These are phyloP conservation scores for Cytidiella melzeri DNA, from an alignment of 768 basidiomycete genomes.

Conservation along the genomic window DNA sequence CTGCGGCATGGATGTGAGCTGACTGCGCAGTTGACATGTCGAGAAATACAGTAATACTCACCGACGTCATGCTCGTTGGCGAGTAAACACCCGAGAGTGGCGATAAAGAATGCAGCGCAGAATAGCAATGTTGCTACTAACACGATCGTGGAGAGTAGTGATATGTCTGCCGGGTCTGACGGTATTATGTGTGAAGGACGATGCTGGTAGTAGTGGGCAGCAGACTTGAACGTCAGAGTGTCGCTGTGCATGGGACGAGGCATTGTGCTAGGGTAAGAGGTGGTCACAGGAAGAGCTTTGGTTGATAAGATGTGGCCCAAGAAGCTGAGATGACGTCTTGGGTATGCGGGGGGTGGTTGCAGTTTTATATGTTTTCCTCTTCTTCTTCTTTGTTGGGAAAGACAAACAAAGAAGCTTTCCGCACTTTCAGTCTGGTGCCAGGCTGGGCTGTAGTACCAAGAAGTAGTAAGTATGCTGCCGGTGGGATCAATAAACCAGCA, in stretches of 20 bases:
- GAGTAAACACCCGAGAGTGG: slow-evolving; percentile 17
- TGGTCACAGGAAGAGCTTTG: background rate
- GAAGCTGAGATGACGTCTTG: no score
- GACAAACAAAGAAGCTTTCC: slow-evolving; percentile 14
- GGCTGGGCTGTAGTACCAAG: background rate
- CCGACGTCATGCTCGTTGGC: slow-evolving; percentile 19
- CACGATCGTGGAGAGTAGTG: slow-evolving; percentile 22
- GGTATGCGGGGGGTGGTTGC: background rate
- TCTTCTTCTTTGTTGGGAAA: background rate
- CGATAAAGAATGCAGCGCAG: slow-evolving; percentile 19
- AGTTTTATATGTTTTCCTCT: background rate
- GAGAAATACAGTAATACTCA: slow-evolving; percentile 6
- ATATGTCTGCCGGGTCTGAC: slow-evolving; percentile 13
- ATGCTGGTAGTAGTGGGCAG: background rate
- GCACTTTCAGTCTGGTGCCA: background rate
- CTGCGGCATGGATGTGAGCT: no score
- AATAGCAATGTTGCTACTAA: slow-evolving; percentile 19
- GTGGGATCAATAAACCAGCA: background rate
- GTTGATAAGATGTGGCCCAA: background rate
- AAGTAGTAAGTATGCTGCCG: background rate
- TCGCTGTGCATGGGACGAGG: slow-evolving; percentile 3
- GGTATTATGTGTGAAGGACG: background rate
- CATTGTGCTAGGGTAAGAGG: background rate
- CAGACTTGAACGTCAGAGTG: background rate
- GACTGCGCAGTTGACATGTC: no score